A percentile compares a stretch with the other conserved stretches of the same genome.
These are phyloP conservation scores for Helicocarpus griseus DNA, from an alignment of 2,329 filamentous ascomycete genomes.

Conservation along the genomic window DNA sequence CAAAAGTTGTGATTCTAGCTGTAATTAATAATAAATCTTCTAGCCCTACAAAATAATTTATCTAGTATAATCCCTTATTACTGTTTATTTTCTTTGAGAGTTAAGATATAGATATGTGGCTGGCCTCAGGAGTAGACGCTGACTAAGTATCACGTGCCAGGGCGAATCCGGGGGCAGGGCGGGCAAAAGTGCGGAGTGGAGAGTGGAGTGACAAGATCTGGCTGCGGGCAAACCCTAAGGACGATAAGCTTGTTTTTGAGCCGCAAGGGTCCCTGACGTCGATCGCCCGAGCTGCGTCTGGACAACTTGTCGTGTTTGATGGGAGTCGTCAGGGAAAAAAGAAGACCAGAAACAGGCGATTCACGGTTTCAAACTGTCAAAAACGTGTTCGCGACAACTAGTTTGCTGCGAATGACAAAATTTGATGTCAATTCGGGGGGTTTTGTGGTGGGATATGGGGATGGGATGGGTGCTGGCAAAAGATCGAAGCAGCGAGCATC, in stretches of 20 bases:
- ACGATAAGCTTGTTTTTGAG: conserved; percentile 24
- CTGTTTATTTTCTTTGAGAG: too few species aligned
- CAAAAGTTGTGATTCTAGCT: too few species aligned
- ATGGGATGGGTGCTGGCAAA: not conserved
- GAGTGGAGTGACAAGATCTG: conserved; percentile 10
- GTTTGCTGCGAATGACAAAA: too few species aligned
- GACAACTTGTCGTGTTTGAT: not conserved
- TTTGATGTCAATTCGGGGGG: too few species aligned
- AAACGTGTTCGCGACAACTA: not conserved
- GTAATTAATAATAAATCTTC: too few species aligned
- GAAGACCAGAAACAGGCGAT: too few species aligned
- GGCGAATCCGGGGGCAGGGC: not conserved
- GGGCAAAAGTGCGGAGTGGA: conserved; percentile 1
- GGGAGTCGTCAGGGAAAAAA: not conserved
- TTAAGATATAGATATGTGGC: too few species aligned
- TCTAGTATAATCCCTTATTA: too few species aligned
- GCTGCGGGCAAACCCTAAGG: conserved; percentile 22
- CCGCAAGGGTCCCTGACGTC: conserved; percentile 9
- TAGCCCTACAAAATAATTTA: too few species aligned
- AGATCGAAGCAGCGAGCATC: too few species aligned
- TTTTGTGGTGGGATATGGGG: not conserved
- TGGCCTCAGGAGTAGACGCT: not conserved
- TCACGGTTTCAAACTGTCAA: not conserved
- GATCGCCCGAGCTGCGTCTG: conserved; percentile 6
- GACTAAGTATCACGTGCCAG: not conserved